phyloP scores from a whole-genome alignment of 148 eudicot species.

The Rhododendron williamsianum region DNA sequence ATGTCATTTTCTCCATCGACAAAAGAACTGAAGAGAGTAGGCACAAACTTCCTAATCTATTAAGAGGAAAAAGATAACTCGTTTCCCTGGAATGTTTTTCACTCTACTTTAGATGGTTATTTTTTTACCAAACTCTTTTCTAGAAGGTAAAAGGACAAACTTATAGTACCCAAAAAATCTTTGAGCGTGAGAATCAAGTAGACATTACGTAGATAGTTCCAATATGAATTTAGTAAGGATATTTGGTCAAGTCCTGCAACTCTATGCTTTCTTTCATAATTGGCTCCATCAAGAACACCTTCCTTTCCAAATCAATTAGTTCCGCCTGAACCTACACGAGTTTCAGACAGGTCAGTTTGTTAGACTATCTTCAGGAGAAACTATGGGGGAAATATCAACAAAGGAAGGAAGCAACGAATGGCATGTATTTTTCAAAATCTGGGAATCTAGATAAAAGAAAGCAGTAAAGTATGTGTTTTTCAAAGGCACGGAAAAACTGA shows the following conservation, averaged over 20 bases:
- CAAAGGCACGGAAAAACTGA: not conserved
- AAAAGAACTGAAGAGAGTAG: too few species aligned
- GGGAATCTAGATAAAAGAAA: not conserved
- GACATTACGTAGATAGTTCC: not conserved
- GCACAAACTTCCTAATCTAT: too few species aligned
- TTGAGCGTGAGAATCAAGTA: not conserved
- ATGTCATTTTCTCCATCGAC: too few species aligned
- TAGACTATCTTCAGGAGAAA: not conserved
- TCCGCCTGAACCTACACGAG: slow-evolving; percentile 53
- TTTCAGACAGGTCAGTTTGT: not conserved
- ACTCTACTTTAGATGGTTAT: too few species aligned
- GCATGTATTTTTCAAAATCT: not conserved
- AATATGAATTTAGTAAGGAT: slow-evolving; percentile 35
- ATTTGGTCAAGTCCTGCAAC: slow-evolving; percentile 16
- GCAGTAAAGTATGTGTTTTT: too few species aligned
- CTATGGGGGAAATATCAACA: not conserved
- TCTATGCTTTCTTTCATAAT: slow-evolving; percentile 47
- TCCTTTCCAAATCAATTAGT: slow-evolving; percentile 41
- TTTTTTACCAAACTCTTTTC: too few species aligned
- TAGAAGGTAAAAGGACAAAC: too few species aligned
- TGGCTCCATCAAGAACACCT: slow-evolving; percentile 47
- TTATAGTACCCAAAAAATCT: too few species aligned
- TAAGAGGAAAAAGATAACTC: too few species aligned
- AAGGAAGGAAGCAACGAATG: not conserved
- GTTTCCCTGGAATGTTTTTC: too few species aligned